Base-by-base conservation (phyloP, 2,329 filamentous ascomycete species). In the Penicillium sp. region DNA sequence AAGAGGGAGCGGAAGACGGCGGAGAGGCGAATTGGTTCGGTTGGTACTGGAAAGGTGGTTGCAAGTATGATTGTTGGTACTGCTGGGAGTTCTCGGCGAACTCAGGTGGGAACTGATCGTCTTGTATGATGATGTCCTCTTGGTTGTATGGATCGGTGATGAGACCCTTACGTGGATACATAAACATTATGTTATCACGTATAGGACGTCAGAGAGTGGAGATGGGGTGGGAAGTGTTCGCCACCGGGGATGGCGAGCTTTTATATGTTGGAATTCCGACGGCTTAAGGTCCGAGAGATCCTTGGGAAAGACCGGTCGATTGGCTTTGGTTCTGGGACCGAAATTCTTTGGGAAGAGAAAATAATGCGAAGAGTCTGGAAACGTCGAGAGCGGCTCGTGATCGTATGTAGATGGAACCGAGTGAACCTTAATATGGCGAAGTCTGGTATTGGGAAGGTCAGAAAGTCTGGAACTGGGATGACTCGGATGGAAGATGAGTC, bases 141-240 rank as follows among this genome's bases (percentile, higher is more conserved):
- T 68, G 59, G 57, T 67, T 65, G 65, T 67, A 68, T 62, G 72
- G 70, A 68, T 73, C 73, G 59, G 68, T 74, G 72, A 75, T 73
- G 70, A 73, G 69, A 73, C 67, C 73, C 71, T 75, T 75, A 74
- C 73, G 73, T 75, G 73, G 70, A 65, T 73, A 67, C 67, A 73
- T 70, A 68, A 73, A 71, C 73, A 75, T 75, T 68, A 68, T 74
- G 69, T 53, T 66, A 63, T 68, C 63, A 63, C 52, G 57, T 61
- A 44, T 48, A 45, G 63, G 61, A 70, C 66, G 66, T 70, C 66
- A 68, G 63, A 60, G 58, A 49, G 63, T 62, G 65, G 57, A 45
- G 55, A 59, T 55, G 64, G 56, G 46, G 54, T 59, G 53, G 33
- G 39, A 55, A 52, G 49, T 47, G 49, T 69, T 71, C 58, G 70